Evolutionary conservation across 805 yeast species (phyloP).

Genomic region (Starmerella bombicola): DNA sequence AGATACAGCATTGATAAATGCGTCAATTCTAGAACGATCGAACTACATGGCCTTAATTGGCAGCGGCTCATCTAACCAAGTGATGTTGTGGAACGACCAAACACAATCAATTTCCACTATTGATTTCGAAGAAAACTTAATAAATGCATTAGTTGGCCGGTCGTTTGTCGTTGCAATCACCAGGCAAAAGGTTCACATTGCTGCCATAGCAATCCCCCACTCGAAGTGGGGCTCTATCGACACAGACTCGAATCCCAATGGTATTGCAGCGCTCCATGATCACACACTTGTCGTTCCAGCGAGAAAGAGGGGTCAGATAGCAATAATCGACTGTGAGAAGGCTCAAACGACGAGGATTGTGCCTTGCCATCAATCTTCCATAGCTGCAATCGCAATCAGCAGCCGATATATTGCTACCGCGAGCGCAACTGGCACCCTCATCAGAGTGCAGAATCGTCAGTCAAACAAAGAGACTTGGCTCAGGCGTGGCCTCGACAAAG

Average conservation of each 20-base stretch:
- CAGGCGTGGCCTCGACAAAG: constrained; percentile 80
- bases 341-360: constrained; percentile 56
- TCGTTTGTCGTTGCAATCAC: constrained; percentile 63
- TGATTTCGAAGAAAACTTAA: constrained; percentile 64
- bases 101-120: constrained; percentile 60
- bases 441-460: constrained; percentile 57
- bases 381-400: constrained; percentile 49
- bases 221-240: constrained; percentile 50
- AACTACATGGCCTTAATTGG: constrained; percentile 85
- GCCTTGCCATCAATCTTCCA: constrained; percentile 60
- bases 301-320: constrained; percentile 61
- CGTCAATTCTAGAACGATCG: constrained; percentile 77
- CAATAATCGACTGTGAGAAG: constrained; percentile 36
- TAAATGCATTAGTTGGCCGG: constrained; percentile 63
- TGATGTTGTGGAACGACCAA: constrained; percentile 85
- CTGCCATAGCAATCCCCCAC: constrained; percentile 75
- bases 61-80: constrained; percentile 70
- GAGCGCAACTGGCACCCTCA: constrained; percentile 68
- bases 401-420: constrained; percentile 71
- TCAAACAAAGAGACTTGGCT: constrained; percentile 65
- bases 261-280: constrained; percentile 44
- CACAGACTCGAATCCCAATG: constrained; percentile 49
- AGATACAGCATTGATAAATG: constrained; percentile 56
- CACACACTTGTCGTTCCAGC: constrained; percentile 61
- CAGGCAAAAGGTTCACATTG: constrained; percentile 53